Percentiles rank a stretch among this genome's conserved stretches.
Evolutionary conservation across 306 rosid species (phyloP).

Genomic region (Lotus japonicus): DNA sequence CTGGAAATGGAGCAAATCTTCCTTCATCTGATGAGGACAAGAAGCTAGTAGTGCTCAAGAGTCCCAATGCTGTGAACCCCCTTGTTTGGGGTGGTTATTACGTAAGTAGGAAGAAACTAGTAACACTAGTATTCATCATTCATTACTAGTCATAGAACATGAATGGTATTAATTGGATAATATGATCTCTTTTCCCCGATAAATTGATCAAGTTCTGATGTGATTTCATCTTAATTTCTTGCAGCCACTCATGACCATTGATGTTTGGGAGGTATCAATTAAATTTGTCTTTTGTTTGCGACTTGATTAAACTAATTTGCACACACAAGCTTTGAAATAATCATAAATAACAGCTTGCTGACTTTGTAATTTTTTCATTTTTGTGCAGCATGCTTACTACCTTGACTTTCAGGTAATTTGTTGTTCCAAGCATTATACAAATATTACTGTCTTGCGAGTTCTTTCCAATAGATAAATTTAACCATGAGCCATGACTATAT

Average conservation of each 20-base stretch:
- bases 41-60: conserved; percentile 64
- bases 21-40: conserved; percentile 53
- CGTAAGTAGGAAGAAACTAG: conserved; percentile 38
- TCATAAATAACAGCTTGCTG: conserved; percentile 9
- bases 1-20: conserved; percentile 55
- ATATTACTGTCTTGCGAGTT: neutral
- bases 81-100: conserved; percentile 58
- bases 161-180: neutral
- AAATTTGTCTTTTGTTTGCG: neutral
- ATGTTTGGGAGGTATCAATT: conserved; percentile 84
- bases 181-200: neutral
- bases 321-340: neutral
- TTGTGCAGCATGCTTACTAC: conserved; percentile 84
- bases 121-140: neutral
- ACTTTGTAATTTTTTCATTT: conserved; percentile 6
- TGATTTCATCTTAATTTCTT: conserved; percentile 19
- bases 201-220: neutral
- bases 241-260: conserved; percentile 86
- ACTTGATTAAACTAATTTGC: neutral
- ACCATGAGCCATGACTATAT: neutral
- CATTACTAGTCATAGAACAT: neutral
- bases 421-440: neutral
- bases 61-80: conserved; percentile 80
- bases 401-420: conserved; percentile 68
- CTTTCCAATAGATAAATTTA: neutral